Conservation (phyloP, 75 land plant species). For the Larix kaempferi region DNA sequence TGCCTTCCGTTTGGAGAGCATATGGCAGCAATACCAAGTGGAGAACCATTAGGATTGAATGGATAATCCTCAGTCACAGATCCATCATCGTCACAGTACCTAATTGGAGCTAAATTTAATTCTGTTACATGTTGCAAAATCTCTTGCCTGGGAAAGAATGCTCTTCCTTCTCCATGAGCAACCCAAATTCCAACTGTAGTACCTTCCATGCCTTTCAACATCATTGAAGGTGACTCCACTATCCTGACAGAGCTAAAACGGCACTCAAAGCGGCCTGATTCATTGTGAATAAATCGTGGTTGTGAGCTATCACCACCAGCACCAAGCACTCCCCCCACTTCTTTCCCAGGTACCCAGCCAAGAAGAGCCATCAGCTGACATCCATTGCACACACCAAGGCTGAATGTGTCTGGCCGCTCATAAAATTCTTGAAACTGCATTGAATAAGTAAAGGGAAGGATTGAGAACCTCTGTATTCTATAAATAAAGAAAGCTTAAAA, state of each 20-base stretch:
- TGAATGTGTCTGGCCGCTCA: conserved; percentile 84
- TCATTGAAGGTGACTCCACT: conserved; percentile 80
- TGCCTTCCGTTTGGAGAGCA: conserved; percentile 97
- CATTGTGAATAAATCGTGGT: conserved; percentile 92
- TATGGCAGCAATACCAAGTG: conserved; percentile 85
- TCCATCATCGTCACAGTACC: conserved; percentile 89
- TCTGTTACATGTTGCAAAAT: conserved; percentile 43
- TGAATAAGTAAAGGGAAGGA: background rate
- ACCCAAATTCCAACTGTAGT: conserved; percentile 91
- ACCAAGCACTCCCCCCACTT: conserved; percentile 57
- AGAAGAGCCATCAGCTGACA: conserved; percentile 98
- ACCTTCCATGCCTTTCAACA: conserved; percentile 95
- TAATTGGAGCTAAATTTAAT: conserved; percentile 69
- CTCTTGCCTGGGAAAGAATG: conserved; percentile 70
- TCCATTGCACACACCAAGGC: conserved; percentile 97
- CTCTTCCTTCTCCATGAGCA: conserved; percentile 95
- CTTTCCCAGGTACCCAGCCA: conserved; percentile 91
- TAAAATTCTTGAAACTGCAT: conserved; percentile 86
- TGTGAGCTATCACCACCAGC: conserved; percentile 65
- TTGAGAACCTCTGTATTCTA: too few species aligned
- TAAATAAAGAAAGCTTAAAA: too few species aligned
- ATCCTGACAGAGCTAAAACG: conserved; percentile 83
- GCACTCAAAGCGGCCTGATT: conserved; percentile 96
- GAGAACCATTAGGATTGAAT: conserved; percentile 93
- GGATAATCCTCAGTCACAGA: conserved; percentile 80